Evolutionary conservation across 305 asterid genomes (phyloP).

Genomic region (Caryopteris hybrid): DNA sequence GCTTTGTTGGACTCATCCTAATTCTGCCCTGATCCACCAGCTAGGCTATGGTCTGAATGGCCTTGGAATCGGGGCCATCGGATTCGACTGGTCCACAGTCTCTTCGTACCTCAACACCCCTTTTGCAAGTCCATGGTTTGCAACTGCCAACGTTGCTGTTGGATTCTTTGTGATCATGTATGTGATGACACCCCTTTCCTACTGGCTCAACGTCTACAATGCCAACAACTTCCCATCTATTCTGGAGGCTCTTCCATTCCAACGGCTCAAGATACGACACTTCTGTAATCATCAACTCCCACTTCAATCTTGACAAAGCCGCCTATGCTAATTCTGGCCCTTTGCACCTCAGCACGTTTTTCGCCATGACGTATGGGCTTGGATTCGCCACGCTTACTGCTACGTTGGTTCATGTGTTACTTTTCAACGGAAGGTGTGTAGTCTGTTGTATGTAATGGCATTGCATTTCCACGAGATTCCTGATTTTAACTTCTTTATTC

Average conservation of each 20-base stretch:
- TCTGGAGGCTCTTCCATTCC: constrained; percentile 21
- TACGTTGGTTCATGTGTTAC: constrained; percentile 39
- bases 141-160: constrained; percentile 33
- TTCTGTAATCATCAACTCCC: constrained; percentile 13
- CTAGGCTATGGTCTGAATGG: constrained; percentile 45
- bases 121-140: constrained; percentile 53
- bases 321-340: constrained; percentile 35
- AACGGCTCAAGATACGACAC: constrained; percentile 32
- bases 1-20: constrained; percentile 45
- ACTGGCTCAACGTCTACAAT: constrained; percentile 40
- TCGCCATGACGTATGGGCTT: constrained; percentile 46
- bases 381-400: constrained; percentile 54
- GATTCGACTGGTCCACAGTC: constrained; percentile 46
- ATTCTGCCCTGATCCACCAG: constrained; percentile 35
- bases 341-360: constrained; percentile 40
- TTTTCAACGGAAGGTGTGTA: constrained; percentile 51
- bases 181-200: constrained; percentile 27
- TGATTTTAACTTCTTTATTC: too few relatives aligned
- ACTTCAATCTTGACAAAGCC: constrained; percentile 36
- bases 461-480: too few relatives aligned
- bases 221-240: constrained; percentile 45
- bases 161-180: constrained; percentile 38
- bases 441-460: too few relatives aligned
- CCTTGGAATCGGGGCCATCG: constrained; percentile 39
- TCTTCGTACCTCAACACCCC: constrained; percentile 46